Base-by-base conservation (phyloP, 148 eudicot species). In the Rhododendron molle region DNA sequence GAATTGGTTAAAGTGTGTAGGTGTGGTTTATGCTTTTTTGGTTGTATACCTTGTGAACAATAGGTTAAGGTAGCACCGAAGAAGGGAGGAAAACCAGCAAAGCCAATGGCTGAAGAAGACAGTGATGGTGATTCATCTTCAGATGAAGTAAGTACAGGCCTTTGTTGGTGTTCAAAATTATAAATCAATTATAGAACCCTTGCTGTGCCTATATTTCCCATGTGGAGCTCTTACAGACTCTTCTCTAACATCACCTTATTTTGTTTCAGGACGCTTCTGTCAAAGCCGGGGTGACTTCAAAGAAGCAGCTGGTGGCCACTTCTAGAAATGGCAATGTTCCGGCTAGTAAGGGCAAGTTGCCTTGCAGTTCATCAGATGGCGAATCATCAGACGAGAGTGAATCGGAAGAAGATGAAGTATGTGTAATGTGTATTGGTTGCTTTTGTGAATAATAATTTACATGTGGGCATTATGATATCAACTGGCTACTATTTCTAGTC, bases 301-400 rank as follows among this genome's bases (percentile, higher is more conserved):
- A 87, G 80, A 28, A 84, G 15, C 76, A 69, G 36, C 30, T 82
- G 18, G 78, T 78, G 18, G n/a, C 36, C 71, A 79, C 87, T 65
- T 62, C 89, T 11, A 90, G 84, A 78, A 90, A 90, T 85, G 82
- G 91, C 21, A 85, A 83, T 23, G 49, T 30, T 20, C 50, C 50
- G 3, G 88, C 77, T 28, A 89, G 81, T 43, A 90, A 91, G 52
- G 65, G 65, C 12, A 76, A 85, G 38, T 15, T 23, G 44, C 69
- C 86, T 38, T 81, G 87, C 86, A 87, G 89, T 81, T 88, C 92
- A 5, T 74, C 78, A 74, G 78, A 74, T 18, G 76, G 14, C 4
- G 76, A 71, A 16, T 78, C 85, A 26, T 88, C 92, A 30, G 93
- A 91, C 0, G 92, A 90, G 0, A 87, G 89, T 87, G 94, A 90